Base-by-base conservation (phyloP, 2,329 filamentous ascomycete species). In the Incumbomyces lentus region DNA sequence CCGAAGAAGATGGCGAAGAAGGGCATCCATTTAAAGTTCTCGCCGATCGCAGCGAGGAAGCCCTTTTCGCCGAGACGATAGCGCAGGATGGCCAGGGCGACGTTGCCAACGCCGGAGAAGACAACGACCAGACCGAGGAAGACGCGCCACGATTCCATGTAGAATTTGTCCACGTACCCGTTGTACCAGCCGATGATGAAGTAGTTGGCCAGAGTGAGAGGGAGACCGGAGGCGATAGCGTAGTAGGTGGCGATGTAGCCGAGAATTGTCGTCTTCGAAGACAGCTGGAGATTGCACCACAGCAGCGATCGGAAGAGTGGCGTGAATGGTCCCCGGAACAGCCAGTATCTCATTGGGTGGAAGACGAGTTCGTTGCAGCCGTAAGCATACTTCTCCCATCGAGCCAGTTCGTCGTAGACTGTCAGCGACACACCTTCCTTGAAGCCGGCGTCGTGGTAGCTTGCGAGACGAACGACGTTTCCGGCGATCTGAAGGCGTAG, bases 321-420 rank as follows among this genome's bases (percentile, higher is more conserved):
- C 5, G 85, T 90, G 62, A 90, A 84, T 31, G 85, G 85, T 0
- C 85, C 85, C n/a, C 72, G 75, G 60, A 73, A 80, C 35, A 78
- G 63, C 85, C 85, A 89, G 54, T 78, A 79, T 51, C 76, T 75
- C 48, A 89, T 69, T 3, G 85, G 85, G 60, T 89, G 75, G 69
- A 90, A 89, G 46, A 89, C 72, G 48, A 89, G 71, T 68, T 88
- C 84, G 62, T 84, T 86, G 65, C 85, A 89, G 31, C 84, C 84
- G 57, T 87, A 89, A 2, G 85, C 85, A 60, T 87, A 88, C 65
- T 90, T 90, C 60, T 90, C 85, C 84, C 85, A 90, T 48, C 85
- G 81, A 2, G 83, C 81, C 49, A 90, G 71, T 63, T 89, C 85
- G 64, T 89, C 85, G 60, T 89, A 88, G 10, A 89, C 83, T 0